phyloP scores from a whole-genome alignment of 2,329 filamentous ascomycete genomes.

The Falciphora oryzae region DNA sequence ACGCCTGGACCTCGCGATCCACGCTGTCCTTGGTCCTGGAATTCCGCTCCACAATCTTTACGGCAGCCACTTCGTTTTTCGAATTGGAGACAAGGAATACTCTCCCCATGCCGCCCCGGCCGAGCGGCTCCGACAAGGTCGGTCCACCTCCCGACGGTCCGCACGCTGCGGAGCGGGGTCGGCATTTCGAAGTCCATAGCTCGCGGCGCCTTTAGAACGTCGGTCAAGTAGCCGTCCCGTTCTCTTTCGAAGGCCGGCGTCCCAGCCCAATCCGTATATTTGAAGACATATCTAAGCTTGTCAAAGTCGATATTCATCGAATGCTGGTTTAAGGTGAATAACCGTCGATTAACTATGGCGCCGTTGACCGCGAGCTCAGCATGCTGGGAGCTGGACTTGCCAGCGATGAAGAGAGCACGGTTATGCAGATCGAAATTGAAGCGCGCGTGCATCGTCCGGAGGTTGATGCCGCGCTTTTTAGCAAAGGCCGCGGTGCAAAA shows the following conservation, averaged over 20 bases:
- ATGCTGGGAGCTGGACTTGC: background rate
- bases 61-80: slow-evolving; percentile 4
- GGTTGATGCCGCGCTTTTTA: background rate
- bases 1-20: background rate
- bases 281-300: background rate
- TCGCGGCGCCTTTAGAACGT: background rate
- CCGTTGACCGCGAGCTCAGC: slow-evolving; percentile 1
- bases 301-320: slow-evolving; percentile 2
- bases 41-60: slow-evolving; percentile 1
- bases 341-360: background rate
- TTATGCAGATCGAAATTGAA: slow-evolving; percentile 1
- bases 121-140: slow-evolving; percentile 1
- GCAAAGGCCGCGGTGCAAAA: background rate
- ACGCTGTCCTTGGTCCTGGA: background rate
- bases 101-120: slow-evolving; percentile 5
- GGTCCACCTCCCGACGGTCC: background rate
- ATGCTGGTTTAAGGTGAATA: slow-evolving; percentile 1
- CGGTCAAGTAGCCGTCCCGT: background rate
- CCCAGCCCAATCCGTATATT: background rate
- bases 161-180: background rate
- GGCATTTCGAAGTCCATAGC: background rate
- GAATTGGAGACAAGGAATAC: background rate
- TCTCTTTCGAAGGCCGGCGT: background rate
- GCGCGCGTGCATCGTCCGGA: slow-evolving; percentile 3
- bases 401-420: background rate